Conservation (phyloP, 2,329 filamentous ascomycete species). For the Pseudogymnoascus sp. region DNA sequence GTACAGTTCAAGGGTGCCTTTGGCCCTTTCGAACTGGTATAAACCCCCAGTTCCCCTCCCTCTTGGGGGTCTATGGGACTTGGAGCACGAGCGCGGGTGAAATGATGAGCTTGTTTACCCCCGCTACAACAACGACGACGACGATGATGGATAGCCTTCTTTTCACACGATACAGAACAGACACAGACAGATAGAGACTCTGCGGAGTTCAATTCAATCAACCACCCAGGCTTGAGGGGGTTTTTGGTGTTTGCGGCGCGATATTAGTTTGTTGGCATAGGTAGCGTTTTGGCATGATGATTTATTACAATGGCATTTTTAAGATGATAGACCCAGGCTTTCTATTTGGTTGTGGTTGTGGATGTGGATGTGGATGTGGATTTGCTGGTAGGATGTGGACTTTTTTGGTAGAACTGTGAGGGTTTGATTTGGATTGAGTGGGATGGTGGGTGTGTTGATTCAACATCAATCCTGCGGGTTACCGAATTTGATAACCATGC, state of each 20-base stretch:
- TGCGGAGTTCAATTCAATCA: background rate
- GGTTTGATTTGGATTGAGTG: too few species aligned
- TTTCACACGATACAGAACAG: background rate
- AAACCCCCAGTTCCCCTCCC: background rate
- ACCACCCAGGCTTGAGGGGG: background rate
- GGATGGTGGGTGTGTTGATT: background rate
- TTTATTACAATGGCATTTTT: too few species aligned
- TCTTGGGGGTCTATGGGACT: background rate
- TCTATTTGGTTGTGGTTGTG: too few species aligned
- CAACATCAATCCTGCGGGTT: background rate
- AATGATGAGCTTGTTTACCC: background rate
- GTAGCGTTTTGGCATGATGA: background rate
- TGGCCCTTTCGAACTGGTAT: background rate
- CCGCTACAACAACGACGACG: background rate
- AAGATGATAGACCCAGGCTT: too few species aligned
- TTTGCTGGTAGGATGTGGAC: background rate
- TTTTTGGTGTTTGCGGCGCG: background rate
- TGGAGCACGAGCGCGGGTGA: background rate
- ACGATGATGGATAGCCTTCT: background rate
- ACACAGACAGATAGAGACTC: background rate
- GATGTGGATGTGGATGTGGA: background rate
- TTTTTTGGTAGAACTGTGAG: background rate
- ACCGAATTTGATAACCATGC: too few species aligned
- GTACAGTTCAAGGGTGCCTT: slow-evolving; percentile 46
- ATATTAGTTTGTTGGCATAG: background rate